phyloP scores from a whole-genome alignment of 169 alveolate genomes.

The Plasmodium adleri region DNA sequence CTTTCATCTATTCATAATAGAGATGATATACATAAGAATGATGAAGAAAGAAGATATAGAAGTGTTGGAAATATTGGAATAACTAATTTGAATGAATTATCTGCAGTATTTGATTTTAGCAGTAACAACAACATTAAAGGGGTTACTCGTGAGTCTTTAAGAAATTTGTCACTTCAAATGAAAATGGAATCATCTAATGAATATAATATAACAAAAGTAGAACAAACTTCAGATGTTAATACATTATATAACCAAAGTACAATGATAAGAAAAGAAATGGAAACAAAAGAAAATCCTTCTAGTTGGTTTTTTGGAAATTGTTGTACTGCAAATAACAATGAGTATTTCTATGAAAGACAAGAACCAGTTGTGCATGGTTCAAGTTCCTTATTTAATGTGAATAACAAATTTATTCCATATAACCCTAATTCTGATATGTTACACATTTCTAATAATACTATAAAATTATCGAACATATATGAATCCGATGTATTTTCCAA shows the following conservation, averaged over 20 bases:
- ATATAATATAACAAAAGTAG: background rate
- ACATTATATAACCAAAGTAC: slow-evolving; percentile 26
- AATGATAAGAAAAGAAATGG: slow-evolving; percentile 9
- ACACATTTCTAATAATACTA: slow-evolving; percentile 15
- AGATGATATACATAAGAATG: background rate
- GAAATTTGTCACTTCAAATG: slow-evolving; percentile 57
- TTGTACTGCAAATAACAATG: slow-evolving; percentile 18
- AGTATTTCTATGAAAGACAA: slow-evolving; percentile 22
- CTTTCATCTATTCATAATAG: background rate
- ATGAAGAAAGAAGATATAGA: slow-evolving; percentile 24
- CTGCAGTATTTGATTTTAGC: slow-evolving; percentile 28
- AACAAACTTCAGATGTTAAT: slow-evolving; percentile 30
- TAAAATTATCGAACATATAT: slow-evolving; percentile 55
- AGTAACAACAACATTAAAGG: background rate
- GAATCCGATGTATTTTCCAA: slow-evolving; percentile 38
- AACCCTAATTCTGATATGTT: slow-evolving; percentile 1
- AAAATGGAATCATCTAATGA: slow-evolving; percentile 29
- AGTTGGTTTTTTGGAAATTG: slow-evolving; percentile 62
- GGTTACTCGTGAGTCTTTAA: slow-evolving; percentile 19
- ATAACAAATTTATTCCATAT: slow-evolving; percentile 62
- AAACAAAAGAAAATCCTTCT: slow-evolving; percentile 14
- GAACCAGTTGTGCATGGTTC: slow-evolving; percentile 56
- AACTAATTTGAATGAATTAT: slow-evolving; percentile 21
- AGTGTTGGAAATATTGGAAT: slow-evolving; percentile 23
- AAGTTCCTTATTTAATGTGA: slow-evolving; percentile 62